A percentile compares a stretch with the other conserved stretches of the same genome.
phyloP scores from a whole-genome alignment of 129 eudicot genomes.

The carrot (Daucus carota) region DH1_v3.0 NC_030383.2:13012001-13012500 shows the following conservation, averaged over 20 bases:
- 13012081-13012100: conserved; percentile 90
- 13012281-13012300: conserved; percentile 62
- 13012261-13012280: conserved; percentile 70
- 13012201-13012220: conserved; percentile 83
- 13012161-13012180: conserved; percentile 91
- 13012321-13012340: conserved; percentile 67
- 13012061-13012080: conserved; percentile 88
- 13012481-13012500: conserved; percentile 84
- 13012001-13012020: conserved; percentile 90
- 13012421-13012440: conserved; percentile 56
- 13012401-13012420: conserved; percentile 41
- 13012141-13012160: conserved; percentile 76
- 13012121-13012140: conserved; percentile 80
- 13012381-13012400: conserved; percentile 69
- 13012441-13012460: conserved; percentile 76
- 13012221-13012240: conserved; percentile 82
- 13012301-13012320: conserved; percentile 98
- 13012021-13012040: conserved; percentile 69
- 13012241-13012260: conserved; percentile 80
- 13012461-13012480: conserved; percentile 76
- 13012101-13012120: conserved; percentile 78
- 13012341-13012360: conserved; percentile 74
- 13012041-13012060: conserved; percentile 79
- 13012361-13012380: conserved; percentile 91
- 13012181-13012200: conserved; percentile 83